Evolutionary conservation across 495 filamentous ascomycete species (phyloP).

Genomic region (Trichoderma parareesei): DNA sequence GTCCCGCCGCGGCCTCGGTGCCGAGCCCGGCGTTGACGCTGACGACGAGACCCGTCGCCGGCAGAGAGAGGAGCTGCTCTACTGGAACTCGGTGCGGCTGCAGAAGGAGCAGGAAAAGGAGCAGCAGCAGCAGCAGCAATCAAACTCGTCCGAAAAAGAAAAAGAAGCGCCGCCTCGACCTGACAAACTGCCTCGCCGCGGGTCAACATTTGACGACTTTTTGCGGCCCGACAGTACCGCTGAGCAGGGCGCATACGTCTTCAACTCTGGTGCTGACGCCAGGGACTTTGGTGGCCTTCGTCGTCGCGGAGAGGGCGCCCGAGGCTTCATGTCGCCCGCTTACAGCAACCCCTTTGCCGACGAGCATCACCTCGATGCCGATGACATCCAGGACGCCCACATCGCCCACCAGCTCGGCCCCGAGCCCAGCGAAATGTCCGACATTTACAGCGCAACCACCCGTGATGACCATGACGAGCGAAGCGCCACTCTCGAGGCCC

Average conservation of each 20-base stretch:
- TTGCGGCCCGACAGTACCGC: slow-evolving; percentile 33
- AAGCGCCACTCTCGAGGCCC: neutral
- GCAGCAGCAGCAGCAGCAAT: slow-evolving; percentile 10
- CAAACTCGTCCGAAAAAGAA: neutral
- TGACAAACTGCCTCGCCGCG: slow-evolving; percentile 12
- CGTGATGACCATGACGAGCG: slow-evolving; percentile 14
- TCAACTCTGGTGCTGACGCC: slow-evolving; percentile 38
- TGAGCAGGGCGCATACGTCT: slow-evolving; percentile 42
- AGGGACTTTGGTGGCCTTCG: slow-evolving; percentile 32
- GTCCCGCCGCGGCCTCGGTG: slow-evolving; percentile 37
- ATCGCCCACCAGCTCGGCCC: slow-evolving; percentile 28
- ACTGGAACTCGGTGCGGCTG: slow-evolving; percentile 47
- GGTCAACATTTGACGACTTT: slow-evolving; percentile 48
- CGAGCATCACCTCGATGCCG: slow-evolving; percentile 41
- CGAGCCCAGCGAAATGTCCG: slow-evolving; percentile 41
- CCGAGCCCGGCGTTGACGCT: slow-evolving; percentile 53
- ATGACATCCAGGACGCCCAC: slow-evolving; percentile 31
- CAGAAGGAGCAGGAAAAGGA: slow-evolving; percentile 25
- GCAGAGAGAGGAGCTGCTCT: slow-evolving; percentile 66
- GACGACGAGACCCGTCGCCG: slow-evolving; percentile 57
- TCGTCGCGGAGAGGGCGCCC: slow-evolving; percentile 37
- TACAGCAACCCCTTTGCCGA: slow-evolving; percentile 54
- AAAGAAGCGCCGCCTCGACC: slow-evolving; percentile 11
- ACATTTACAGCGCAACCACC: slow-evolving; percentile 47
- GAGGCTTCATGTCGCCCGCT: slow-evolving; percentile 44